Evolutionary conservation across 306 rosid genomes (phyloP).

Genomic region (Myrica gale): DNA sequence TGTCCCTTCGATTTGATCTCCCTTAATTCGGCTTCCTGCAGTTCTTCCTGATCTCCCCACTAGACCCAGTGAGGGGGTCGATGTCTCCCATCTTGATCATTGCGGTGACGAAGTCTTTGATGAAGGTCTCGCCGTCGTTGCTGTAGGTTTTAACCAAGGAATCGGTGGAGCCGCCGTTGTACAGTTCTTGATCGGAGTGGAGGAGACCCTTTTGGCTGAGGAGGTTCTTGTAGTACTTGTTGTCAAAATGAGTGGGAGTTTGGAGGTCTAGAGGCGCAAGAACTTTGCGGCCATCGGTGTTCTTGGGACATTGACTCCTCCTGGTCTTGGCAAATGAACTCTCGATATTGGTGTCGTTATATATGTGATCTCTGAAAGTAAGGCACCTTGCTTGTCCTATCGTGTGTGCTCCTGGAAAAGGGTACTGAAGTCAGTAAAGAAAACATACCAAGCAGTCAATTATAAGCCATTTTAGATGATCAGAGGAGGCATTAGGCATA

Average conservation of each 20-base stretch:
- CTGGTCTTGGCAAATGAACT: slow-evolving; percentile 48
- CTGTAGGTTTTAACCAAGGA: slow-evolving; percentile 55
- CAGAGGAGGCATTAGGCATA: slow-evolving; percentile 10
- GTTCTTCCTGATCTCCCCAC: slow-evolving; percentile 71
- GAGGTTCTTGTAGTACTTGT: slow-evolving; percentile 60
- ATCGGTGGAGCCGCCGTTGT: slow-evolving; percentile 67
- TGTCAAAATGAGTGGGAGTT: slow-evolving; percentile 58
- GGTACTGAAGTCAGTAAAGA: no score
- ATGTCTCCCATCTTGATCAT: slow-evolving; percentile 81
- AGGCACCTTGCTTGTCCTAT: slow-evolving; percentile 70
- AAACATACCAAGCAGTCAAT: no score
- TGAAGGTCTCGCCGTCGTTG: slow-evolving; percentile 30
- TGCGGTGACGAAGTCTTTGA: slow-evolving; percentile 51
- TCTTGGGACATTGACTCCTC: slow-evolving; percentile 45
- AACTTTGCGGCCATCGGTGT: slow-evolving; percentile 51
- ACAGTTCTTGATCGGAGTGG: slow-evolving; percentile 64
- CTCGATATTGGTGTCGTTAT: slow-evolving; percentile 57
- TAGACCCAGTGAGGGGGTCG: slow-evolving; percentile 63
- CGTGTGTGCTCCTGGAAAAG: slow-evolving; percentile 62
- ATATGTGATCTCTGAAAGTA: slow-evolving; percentile 48
- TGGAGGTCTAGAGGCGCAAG: slow-evolving; percentile 49
- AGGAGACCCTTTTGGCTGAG: slow-evolving; percentile 60
- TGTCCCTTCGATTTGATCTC: not conserved
- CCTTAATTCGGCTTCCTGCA: slow-evolving; percentile 46
- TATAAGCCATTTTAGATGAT: no score